Evolutionary conservation across 2,329 filamentous ascomycete genomes (phyloP).

Genomic region (Fusarium algeriense): DNA sequence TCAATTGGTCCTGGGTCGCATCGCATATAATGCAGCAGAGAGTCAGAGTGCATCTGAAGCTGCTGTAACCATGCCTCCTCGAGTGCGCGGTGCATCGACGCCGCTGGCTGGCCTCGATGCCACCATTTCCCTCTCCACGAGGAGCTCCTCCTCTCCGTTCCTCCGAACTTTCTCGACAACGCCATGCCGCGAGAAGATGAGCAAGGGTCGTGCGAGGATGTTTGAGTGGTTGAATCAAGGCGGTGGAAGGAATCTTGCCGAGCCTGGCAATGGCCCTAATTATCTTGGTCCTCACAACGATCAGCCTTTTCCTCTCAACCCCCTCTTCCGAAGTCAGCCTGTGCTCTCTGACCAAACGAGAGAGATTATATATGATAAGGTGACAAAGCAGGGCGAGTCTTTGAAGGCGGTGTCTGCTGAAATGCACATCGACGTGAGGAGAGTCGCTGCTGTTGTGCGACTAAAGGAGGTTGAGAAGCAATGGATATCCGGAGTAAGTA

Average conservation of each 20-base stretch:
- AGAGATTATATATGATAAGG: slow-evolving; percentile 78
- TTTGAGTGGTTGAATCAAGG: slow-evolving; percentile 53
- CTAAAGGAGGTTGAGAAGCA: slow-evolving; percentile 88
- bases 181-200: slow-evolving; percentile 54
- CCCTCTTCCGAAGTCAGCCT: slow-evolving; percentile 74
- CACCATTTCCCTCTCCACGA: slow-evolving; percentile 35
- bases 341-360: slow-evolving; percentile 81
- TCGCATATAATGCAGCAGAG: slow-evolving; percentile 44
- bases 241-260: slow-evolving; percentile 43
- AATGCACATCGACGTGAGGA: slow-evolving; percentile 82
- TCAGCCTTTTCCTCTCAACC: slow-evolving; percentile 81
- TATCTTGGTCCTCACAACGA: slow-evolving; percentile 56
- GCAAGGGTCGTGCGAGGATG: slow-evolving; percentile 54
- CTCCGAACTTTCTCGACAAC: slow-evolving; percentile 57
- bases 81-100: slow-evolving; percentile 48
- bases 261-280: slow-evolving; percentile 47
- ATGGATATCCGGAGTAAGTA: slow-evolving; percentile 79
- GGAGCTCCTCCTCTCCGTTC: slow-evolving; percentile 30
- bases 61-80: slow-evolving; percentile 50
- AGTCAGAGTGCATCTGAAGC: slow-evolving; percentile 33
- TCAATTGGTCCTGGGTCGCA: slow-evolving; percentile 44
- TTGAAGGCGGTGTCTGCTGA: slow-evolving; percentile 83
- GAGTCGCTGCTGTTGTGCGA: slow-evolving; percentile 86
- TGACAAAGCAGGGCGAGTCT: slow-evolving; percentile 74
- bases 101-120: slow-evolving; percentile 51